Conservation (phyloP, 495 filamentous ascomycete species). For the Xeromyces bisporus region DNA sequence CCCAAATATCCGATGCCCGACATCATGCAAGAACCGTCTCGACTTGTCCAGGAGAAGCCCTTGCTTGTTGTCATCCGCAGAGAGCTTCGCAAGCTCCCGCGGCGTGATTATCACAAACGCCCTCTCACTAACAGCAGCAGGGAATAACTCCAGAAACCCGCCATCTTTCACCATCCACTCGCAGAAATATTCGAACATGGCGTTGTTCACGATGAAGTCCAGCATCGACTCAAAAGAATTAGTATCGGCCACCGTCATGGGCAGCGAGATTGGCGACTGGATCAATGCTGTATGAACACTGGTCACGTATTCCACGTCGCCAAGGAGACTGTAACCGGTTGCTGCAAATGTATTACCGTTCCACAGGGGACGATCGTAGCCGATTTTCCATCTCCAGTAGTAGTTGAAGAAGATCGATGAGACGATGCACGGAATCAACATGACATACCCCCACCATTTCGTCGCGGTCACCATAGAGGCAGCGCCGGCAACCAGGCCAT, state of each 20-base stretch:
- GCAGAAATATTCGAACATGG: constrained; percentile 24
- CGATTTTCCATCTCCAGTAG: constrained; percentile 28
- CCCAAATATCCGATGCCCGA: constrained; percentile 14
- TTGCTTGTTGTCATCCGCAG: background rate
- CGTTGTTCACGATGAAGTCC: constrained; percentile 17
- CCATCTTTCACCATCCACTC: constrained; percentile 15
- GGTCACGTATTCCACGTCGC: constrained; percentile 18
- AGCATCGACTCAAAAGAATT: constrained; percentile 16
- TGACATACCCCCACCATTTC: constrained; percentile 33
- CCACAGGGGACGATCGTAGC: constrained; percentile 26
- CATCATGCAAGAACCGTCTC: constrained; percentile 12
- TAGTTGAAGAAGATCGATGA: constrained; percentile 24
- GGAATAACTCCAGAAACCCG: constrained; percentile 5
- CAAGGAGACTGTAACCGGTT: constrained; percentile 7
- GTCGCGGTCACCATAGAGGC: constrained; percentile 32
- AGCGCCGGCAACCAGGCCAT: constrained; percentile 31
- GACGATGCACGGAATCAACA: constrained; percentile 32
- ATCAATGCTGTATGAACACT: constrained; percentile 9
- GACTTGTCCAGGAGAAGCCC: constrained; percentile 11
- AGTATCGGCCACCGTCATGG: constrained; percentile 5
- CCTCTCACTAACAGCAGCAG: constrained; percentile 1
- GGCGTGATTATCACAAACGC: constrained; percentile 9
- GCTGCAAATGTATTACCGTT: constrained; percentile 3
- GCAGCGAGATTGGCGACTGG: constrained; percentile 3
- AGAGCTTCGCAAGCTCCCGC: constrained; percentile 6